A percentile compares a stretch with the other conserved stretches of the same genome.
Evolutionary conservation across 2,329 filamentous ascomycete species (phyloP).

Genomic region (Ceratocystis lukuohia): DNA sequence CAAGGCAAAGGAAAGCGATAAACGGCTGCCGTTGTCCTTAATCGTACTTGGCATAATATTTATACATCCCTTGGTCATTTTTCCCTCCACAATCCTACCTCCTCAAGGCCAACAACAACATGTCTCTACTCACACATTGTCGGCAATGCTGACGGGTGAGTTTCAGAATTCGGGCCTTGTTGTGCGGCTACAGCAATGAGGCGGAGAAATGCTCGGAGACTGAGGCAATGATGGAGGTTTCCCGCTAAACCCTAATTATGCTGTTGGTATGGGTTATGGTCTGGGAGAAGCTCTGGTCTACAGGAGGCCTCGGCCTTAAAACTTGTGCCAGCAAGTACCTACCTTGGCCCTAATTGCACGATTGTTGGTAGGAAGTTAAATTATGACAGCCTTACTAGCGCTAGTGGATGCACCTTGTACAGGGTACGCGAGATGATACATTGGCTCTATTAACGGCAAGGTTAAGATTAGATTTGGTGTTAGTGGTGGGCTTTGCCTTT

Average conservation of each 20-base stretch:
- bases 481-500: background rate
- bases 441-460: background rate
- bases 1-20: background rate
- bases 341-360: background rate
- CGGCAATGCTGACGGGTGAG: background rate
- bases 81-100: background rate
- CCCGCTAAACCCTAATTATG: background rate
- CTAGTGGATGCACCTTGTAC: background rate
- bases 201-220: conserved; percentile 1
- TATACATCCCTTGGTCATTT: background rate
- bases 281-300: no score
- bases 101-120: background rate
- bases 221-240: background rate
- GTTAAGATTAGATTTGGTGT: background rate
- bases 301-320: background rate
- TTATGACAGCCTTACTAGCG: background rate
- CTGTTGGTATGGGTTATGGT: background rate
- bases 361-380: background rate
- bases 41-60: background rate
- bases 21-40: background rate
- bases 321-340: background rate
- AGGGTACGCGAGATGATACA: background rate
- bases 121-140: background rate
- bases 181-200: background rate
- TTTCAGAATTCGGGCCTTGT: conserved; percentile 7